phyloP scores from a whole-genome alignment of 495 filamentous ascomycete genomes.

The Haplographium delicatum region DNA sequence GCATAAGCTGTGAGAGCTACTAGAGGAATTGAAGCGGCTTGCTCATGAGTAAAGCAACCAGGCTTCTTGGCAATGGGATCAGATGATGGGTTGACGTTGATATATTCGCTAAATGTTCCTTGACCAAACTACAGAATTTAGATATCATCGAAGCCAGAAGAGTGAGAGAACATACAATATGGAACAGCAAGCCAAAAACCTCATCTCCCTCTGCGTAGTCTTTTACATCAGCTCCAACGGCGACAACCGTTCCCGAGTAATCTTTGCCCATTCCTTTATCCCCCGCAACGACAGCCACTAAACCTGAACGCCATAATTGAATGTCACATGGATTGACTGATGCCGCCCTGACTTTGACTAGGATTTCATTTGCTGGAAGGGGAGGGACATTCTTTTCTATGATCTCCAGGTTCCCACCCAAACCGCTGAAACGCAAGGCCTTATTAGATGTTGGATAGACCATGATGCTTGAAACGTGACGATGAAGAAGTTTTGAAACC shows the following conservation, averaged over 20 bases:
- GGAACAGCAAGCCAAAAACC: constrained; percentile 37
- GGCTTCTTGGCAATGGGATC: constrained; percentile 35
- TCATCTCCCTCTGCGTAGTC: constrained; percentile 44
- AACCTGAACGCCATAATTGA: constrained; percentile 29
- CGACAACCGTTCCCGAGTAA: constrained; percentile 41
- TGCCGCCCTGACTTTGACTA: constrained; percentile 47
- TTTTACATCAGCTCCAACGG: constrained; percentile 37
- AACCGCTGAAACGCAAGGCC: constrained; percentile 8
- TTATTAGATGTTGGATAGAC: constrained; percentile 14
- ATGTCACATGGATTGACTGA: constrained; percentile 46
- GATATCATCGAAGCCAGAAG: background rate
- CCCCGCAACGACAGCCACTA: constrained; percentile 17
- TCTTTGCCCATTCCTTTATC: constrained; percentile 39
- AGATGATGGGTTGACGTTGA: constrained; percentile 27
- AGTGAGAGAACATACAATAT: constrained; percentile 6
- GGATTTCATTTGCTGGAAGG: constrained; percentile 34
- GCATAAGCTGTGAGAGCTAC: constrained; percentile 39
- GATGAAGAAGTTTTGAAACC: too few relatives aligned
- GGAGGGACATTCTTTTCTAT: constrained; percentile 16
- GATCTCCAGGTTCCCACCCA: constrained; percentile 6
- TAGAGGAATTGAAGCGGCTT: constrained; percentile 33
- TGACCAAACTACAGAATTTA: constrained; percentile 4
- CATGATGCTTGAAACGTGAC: constrained; percentile 14
- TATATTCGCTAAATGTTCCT: constrained; percentile 38
- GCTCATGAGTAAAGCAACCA: constrained; percentile 28